Base-by-base conservation (phyloP, 805 yeast genomes). In the Sugiyamaella mastotermitis region DNA sequence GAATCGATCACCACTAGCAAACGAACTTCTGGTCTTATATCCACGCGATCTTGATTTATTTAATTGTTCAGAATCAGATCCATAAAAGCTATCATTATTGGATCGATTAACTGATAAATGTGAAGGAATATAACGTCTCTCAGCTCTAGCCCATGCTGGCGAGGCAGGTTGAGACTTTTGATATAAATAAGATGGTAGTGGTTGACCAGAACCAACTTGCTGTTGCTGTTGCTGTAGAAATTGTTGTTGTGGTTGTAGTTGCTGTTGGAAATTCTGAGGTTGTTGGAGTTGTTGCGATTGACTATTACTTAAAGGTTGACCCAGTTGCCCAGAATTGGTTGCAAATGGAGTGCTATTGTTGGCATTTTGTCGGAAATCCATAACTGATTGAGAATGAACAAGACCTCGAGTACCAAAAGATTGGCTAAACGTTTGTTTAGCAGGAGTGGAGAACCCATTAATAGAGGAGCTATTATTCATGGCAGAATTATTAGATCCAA, bases 121-220 rank as follows among this genome's bases (percentile, higher is more conserved):
- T 3, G 43, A 39, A n/a, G 45, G 45, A 16, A 41, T 32, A 6
- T 14, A 24, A n/a, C 43, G n/a, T 32, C 45, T 24, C 15, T 41
- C 45, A 16, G 35, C 38, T 8, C 19, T 32, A 3, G 34, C 43
- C 45, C 45, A 41, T 8, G 21, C 20, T 5, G 45, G 45, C 6
- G 30, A 27, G 9, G 30, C 17, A 6, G 10, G 38, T 33, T 13
- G 16, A n/a, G 30, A 5, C 18, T 27, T 14, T 7, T 14, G 30
- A 27, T 27, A 27, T 7, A 27, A 27, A 15, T 27, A 11, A 15
- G 9, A 13, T 13, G 18, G 15, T 7, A 6, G 17, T 27, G 9
- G 30, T 27, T n/a, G 35, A 8, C 31, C 31, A 13, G 17, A 27
- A 27, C 17, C 31, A 27, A 27, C 17, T 9, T 27, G 31, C 16